Evolutionary conservation across 169 alveolate genomes (phyloP).

Genomic region (Eimeria tenella): DNA sequence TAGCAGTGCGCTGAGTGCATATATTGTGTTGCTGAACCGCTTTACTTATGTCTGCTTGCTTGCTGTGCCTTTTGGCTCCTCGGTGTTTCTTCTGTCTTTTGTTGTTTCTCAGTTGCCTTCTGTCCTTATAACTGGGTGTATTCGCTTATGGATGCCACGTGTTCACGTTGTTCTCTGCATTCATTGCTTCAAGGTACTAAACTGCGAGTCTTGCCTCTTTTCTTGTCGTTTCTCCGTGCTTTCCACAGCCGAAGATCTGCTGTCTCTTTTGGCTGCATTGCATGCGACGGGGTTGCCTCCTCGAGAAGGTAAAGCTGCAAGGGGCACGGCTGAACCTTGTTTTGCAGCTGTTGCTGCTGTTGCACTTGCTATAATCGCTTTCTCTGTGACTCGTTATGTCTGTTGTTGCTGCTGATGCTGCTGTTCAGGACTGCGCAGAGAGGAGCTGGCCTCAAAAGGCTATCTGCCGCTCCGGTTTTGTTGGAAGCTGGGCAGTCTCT

Average conservation of each 20-base stretch:
- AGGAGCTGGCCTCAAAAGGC: neutral
- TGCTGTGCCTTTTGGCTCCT: neutral
- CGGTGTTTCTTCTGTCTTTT: neutral
- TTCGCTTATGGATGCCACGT: neutral
- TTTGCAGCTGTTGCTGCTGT: neutral
- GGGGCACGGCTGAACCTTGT: neutral
- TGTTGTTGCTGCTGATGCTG: slow-evolving; percentile 1
- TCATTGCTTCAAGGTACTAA: neutral
- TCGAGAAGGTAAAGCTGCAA: neutral
- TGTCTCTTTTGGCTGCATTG: neutral
- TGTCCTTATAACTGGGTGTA: neutral
- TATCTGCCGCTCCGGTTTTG: slow-evolving; percentile 3
- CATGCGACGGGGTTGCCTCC: neutral
- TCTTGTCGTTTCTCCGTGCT: neutral
- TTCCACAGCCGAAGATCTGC: neutral
- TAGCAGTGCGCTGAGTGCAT: neutral
- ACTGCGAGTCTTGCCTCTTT: neutral
- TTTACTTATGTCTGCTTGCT: neutral
- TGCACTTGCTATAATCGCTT: neutral
- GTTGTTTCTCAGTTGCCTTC: neutral
- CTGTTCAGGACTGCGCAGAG: neutral
- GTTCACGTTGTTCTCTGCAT: neutral
- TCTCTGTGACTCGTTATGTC: neutral
- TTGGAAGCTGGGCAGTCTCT: slow-evolving; percentile 13
- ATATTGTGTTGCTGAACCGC: neutral